phyloP scores from a whole-genome alignment of 2,329 filamentous ascomycete species.

The Fusarium cyanostomum region DNA sequence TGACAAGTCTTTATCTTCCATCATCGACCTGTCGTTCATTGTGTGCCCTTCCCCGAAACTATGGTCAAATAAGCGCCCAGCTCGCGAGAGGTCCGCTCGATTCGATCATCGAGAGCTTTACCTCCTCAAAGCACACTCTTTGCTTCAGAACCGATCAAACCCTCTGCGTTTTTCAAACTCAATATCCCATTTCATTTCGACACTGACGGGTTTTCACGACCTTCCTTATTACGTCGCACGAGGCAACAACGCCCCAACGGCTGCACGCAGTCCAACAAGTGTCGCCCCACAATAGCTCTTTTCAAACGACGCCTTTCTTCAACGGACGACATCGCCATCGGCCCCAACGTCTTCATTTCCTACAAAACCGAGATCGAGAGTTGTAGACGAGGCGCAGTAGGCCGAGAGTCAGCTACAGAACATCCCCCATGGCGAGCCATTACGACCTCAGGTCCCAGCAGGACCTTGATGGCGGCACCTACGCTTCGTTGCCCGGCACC shows the following conservation, averaged over 20 bases:
- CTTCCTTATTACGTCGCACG: background rate
- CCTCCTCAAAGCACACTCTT: constrained; percentile 2
- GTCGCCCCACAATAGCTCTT: constrained; percentile 27
- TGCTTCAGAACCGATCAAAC: background rate
- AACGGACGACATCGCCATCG: constrained; percentile 8
- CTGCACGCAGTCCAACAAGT: constrained; percentile 3
- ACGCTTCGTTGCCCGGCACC: constrained; percentile 48
- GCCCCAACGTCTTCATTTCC: background rate
- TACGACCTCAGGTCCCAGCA: constrained; percentile 44
- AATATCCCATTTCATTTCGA: background rate
- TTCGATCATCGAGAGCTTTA: constrained; percentile 34
- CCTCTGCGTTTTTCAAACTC: background rate
- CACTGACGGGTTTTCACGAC: background rate
- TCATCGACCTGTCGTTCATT: background rate
- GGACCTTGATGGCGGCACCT: constrained; percentile 42
- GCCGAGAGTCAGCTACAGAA: background rate
- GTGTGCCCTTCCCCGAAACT: constrained; percentile 1
- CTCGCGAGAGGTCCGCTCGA: constrained; percentile 30
- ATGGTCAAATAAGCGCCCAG: constrained; percentile 33
- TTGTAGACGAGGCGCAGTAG: background rate
- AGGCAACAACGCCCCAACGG: background rate
- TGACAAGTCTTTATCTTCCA: background rate
- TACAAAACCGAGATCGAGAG: background rate
- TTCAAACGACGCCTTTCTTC: constrained; percentile 12
- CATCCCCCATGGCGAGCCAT: constrained; percentile 39